Conservation (phyloP, 2,329 filamentous ascomycete species). For the Aspergillus japonicus region DNA sequence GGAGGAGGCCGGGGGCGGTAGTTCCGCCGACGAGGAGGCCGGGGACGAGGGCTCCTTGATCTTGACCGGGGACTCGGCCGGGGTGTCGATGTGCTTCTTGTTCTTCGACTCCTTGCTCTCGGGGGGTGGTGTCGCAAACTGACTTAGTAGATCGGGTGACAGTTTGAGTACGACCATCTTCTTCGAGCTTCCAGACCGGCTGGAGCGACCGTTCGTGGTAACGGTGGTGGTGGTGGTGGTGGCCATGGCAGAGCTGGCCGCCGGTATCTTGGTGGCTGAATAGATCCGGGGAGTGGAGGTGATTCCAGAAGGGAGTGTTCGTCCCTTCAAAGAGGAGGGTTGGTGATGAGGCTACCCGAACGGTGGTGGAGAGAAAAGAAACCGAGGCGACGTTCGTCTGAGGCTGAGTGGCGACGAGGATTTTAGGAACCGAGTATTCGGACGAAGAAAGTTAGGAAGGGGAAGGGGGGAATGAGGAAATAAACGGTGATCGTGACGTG, state of each 20-base stretch:
- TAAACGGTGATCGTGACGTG: slow-evolving; percentile 25
- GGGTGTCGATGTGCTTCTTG: slow-evolving; percentile 17
- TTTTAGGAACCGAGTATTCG: neutral
- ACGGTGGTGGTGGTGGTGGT: slow-evolving; percentile 21
- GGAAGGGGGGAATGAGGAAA: neutral
- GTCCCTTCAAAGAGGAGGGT: neutral
- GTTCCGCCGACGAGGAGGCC: slow-evolving; percentile 36
- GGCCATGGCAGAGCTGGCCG: slow-evolving; percentile 27
- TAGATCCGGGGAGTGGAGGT: neutral
- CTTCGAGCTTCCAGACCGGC: slow-evolving; percentile 31
- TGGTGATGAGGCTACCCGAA: neutral
- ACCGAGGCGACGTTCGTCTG: slow-evolving; percentile 13
- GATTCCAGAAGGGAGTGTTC: neutral
- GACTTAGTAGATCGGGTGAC: slow-evolving; percentile 35
- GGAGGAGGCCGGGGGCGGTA: slow-evolving; percentile 36
- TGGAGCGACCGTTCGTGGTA: slow-evolving; percentile 39
- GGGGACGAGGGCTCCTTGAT: slow-evolving; percentile 36
- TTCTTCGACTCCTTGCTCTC: slow-evolving; percentile 23
- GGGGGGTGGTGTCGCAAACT: slow-evolving; percentile 29
- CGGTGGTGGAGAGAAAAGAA: neutral
- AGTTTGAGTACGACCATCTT: slow-evolving; percentile 42
- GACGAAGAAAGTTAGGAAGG: neutral
- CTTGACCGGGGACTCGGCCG: slow-evolving; percentile 25
- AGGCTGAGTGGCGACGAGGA: neutral
- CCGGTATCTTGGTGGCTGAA: slow-evolving; percentile 18